Evolutionary conservation across 805 yeast genomes (phyloP), one percentile per base, ranked within the genome.

Genomic region (Metschnikowia noctiluminum): DNA sequence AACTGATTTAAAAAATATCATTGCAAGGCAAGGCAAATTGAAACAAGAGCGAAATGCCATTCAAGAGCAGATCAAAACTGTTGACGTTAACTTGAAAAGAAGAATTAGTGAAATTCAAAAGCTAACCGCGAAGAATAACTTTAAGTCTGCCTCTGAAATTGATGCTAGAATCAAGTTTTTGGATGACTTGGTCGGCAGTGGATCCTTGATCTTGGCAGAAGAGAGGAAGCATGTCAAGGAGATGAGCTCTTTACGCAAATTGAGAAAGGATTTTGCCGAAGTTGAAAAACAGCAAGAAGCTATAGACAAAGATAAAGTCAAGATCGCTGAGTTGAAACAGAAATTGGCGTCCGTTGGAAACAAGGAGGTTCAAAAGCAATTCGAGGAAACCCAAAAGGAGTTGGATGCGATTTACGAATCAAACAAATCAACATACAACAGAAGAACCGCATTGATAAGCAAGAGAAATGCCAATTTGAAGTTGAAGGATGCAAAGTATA

Each of bases 171-270:
- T 87, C 62, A 64, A 65, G 50, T 74, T 74, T 56, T 79, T 89
- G 62, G 97, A 94, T 65, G 78, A 77, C 38, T 74, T 78, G 57
- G 84, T 94, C 53, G 88, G 87, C 48, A 70, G 86, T 43, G 98
- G 98, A 54, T 70, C 77, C 40, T 76, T 94, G 65, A 81, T 88
- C 60, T 81, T 94, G 62, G 97, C 90, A 46, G 96, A 92, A 55
- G 99, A 94, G 78, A 85, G 89, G 74, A 79, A 83, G 63, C 70
- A 77, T 56, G 82, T 94, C 57, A 87, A 87, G 72, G 98, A 92
- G 72, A 87, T 89, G 77, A 79, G 89, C 45, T 69, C 84, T 40
- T 80, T 94, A 67, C 84, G 92, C 70, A 89, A 88, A 71, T 72
- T 87, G 64, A 82, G 84, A 63, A 86, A 85, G 68, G 91, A 85